Evolutionary conservation across 192 early-diverging fungal species (phyloP).

Genomic region (Backusella tarrabulga): DNA sequence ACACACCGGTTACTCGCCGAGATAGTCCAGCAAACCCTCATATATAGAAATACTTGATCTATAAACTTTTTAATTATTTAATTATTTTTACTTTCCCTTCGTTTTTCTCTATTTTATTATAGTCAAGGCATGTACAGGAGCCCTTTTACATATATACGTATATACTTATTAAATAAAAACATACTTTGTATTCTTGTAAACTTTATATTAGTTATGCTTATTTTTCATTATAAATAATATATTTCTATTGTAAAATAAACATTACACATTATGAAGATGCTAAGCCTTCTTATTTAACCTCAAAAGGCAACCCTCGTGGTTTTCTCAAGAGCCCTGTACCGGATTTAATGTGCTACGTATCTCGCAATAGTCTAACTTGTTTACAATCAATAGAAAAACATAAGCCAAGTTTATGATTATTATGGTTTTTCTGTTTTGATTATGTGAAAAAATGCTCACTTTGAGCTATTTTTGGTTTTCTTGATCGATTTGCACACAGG

Average conservation of each 20-base stretch:
- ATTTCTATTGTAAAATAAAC: no score
- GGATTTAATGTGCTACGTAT: not conserved
- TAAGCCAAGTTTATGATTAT: not conserved
- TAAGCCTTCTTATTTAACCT: no score
- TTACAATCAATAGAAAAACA: not conserved
- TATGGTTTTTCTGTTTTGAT: not conserved
- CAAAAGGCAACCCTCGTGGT: no score
- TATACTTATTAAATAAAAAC: not conserved
- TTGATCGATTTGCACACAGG: no score
- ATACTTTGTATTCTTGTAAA: not conserved
- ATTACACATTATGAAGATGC: no score
- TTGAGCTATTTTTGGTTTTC: no score
- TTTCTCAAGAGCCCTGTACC: not conserved
- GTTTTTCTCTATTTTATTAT: not conserved
- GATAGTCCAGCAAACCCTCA: not conserved
- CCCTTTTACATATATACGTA: not conserved
- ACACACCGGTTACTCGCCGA: not conserved
- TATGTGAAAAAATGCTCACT: no score
- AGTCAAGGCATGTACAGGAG: not conserved
- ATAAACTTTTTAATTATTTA: not conserved
- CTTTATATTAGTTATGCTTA: no score
- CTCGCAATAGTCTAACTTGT: not conserved
- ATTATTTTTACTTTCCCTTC: not conserved
- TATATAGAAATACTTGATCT: not conserved
- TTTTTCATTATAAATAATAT: no score